Base-by-base conservation (phyloP, 169 alveolate genomes). In the Plasmodium chabaudi region DNA sequence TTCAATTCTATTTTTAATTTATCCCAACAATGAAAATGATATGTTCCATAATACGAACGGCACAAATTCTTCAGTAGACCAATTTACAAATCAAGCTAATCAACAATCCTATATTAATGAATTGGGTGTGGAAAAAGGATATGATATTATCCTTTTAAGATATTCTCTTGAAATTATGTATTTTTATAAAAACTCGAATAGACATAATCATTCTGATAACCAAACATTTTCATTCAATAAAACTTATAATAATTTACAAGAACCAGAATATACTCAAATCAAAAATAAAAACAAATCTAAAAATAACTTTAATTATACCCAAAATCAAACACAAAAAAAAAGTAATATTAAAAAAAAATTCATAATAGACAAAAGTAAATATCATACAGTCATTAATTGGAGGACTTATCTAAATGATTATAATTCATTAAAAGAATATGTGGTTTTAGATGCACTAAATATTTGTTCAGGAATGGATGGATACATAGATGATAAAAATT, bases 391-490 rank as follows among this genome's bases (percentile, higher is more conserved):
- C 77, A 34, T 77, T 56, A 77, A 74, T 7, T 77, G 88, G 88
- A 77, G 61, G 46, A 25, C 42, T 23, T 65, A 77, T 68, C 47
- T 77, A 64, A 77, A 53, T 25, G 17, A 64, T 42, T 17, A 65
- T 12, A 19, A 77, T 64, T 23, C 34, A 63, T 57, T 46, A 63
- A 77, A 63, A 23, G 47, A 64, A 42, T 46, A 44, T 63, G 77
- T 77, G n/a, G 77, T 64, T 4, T 46, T 77, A 42, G 88, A 77
- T 77, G 88, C 79, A n/a, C 23, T 77, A 77, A 77, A 64, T 27
- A 34, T 77, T 23, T 77, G 71, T 64, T 77, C 88, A 0, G 88
- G 88, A 49, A 77, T 77, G 88, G 88, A 77, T 64, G 88, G 88
- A 39, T 77, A 77, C 65, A 77, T 77, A 7, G 88, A 77, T 13